A percentile compares a stretch with the other conserved stretches of the same genome.
These are phyloP conservation scores for Colletotrichum chlorophyti DNA, from an alignment of 2,329 filamentous ascomycete species.

Conservation along the genomic window DNA sequence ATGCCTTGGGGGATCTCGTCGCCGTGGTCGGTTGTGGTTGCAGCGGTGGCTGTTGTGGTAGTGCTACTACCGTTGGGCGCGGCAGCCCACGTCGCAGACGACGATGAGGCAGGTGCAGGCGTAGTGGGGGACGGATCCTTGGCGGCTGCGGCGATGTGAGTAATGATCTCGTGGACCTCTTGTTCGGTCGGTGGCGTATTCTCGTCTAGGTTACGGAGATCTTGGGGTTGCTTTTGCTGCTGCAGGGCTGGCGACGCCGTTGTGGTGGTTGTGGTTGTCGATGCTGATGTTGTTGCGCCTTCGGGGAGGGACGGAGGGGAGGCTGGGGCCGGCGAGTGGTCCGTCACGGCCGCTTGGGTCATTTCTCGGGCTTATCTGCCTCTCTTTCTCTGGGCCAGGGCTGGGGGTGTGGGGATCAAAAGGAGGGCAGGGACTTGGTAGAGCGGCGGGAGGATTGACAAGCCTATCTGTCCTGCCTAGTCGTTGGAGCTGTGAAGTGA, in stretches of 20 bases:
- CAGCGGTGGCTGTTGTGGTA: slow-evolving; percentile 11
- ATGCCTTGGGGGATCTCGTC: background rate
- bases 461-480: too few relatives aligned
- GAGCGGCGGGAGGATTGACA: background rate
- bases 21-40: slow-evolving; percentile 20
- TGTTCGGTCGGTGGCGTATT: slow-evolving; percentile 24
- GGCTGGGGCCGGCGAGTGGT: slow-evolving; percentile 29
- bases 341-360: slow-evolving; percentile 32
- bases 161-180: slow-evolving; percentile 29
- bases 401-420: background rate
- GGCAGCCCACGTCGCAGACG: slow-evolving; percentile 3
- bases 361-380: slow-evolving; percentile 24
- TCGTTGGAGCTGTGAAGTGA: too few relatives aligned
- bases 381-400: background rate
- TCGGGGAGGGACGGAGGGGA: slow-evolving; percentile 26
- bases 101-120: background rate
- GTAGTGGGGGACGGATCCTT: slow-evolving; percentile 23
- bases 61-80: slow-evolving; percentile 6
- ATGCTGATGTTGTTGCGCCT: slow-evolving; percentile 12
- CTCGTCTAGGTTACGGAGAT: slow-evolving; percentile 7
- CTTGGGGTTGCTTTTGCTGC: background rate
- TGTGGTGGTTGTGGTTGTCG: slow-evolving; percentile 3
- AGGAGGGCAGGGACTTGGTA: background rate
- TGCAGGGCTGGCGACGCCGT: slow-evolving; percentile 21
- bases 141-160: slow-evolving; percentile 28